These are phyloP conservation scores for Salvia rosmarinus DNA, from an alignment of 257 asterid species.

Conservation along the genomic window DNA sequence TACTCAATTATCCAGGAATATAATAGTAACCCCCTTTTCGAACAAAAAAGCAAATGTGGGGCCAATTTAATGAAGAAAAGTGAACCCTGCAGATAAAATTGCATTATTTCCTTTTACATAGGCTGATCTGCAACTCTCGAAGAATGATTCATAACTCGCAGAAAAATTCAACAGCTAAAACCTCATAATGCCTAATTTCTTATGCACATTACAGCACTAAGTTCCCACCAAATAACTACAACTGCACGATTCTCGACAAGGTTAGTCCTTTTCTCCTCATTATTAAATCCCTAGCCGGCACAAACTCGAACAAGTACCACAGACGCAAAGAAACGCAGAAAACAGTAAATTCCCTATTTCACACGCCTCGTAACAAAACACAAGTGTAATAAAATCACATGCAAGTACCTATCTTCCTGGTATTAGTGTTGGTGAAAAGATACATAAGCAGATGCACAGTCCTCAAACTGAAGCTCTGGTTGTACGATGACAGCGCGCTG, in stretches of 20 bases:
- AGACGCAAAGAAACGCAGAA: neutral
- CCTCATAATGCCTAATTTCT: neutral
- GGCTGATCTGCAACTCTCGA: slow-evolving; percentile 14
- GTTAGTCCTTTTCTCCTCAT: neutral
- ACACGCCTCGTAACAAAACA: neutral
- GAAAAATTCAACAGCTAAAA: neutral
- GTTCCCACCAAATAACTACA: slow-evolving; percentile 1
- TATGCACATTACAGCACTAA: neutral
- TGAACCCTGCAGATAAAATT: slow-evolving; percentile 3
- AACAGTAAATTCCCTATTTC: neutral
- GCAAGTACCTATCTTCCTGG: slow-evolving; percentile 71
- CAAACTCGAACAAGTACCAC: neutral
- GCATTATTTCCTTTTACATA: neutral
- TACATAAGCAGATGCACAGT: slow-evolving; percentile 95
- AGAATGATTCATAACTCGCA: neutral
- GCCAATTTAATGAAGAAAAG: slow-evolving; percentile 8
- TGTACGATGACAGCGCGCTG: slow-evolving; percentile 74
- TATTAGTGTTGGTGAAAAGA: slow-evolving; percentile 74
- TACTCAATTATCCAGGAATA: slow-evolving; percentile 9
- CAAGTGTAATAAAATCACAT: neutral
- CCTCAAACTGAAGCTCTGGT: slow-evolving; percentile 82
- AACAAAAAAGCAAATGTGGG: slow-evolving; percentile 11
- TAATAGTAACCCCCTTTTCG: too few relatives aligned
- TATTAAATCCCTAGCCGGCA: neutral
- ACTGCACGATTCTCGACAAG: slow-evolving; percentile 6